Conservation (phyloP, 1,284 basidiomycete species). For the Cystobasidium slooffiae region DNA sequence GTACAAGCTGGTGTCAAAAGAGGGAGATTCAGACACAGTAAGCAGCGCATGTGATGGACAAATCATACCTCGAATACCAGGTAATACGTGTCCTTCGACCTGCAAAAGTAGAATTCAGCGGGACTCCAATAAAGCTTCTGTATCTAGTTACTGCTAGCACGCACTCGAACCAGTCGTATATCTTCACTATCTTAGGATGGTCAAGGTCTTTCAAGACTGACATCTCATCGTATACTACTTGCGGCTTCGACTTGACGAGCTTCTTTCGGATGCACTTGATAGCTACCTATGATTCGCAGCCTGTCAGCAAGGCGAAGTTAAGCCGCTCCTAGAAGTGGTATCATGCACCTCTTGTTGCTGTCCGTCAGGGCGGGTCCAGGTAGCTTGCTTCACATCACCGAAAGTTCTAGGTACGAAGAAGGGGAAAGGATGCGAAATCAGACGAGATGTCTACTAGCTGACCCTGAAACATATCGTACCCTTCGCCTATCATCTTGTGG, state of each 20-base stretch:
- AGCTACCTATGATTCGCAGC: constrained; percentile 1
- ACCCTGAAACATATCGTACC: background rate
- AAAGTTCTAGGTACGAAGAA: constrained; percentile 52
- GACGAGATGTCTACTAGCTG: background rate
- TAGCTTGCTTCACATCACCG: constrained; percentile 54
- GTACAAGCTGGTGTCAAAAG: background rate
- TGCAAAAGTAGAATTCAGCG: background rate
- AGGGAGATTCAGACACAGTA: background rate
- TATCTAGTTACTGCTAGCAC: background rate
- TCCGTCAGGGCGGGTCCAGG: constrained; percentile 60
- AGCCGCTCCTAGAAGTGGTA: background rate
- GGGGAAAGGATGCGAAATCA: background rate
- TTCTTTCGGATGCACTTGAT: constrained; percentile 41
- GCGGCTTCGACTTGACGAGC: constrained; percentile 35
- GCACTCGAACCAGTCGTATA: constrained; percentile 85
- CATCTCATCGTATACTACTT: constrained; percentile 73
- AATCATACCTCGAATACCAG: constrained; percentile 84
- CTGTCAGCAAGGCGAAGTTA: background rate
- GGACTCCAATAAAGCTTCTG: background rate
- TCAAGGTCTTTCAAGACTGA: constrained; percentile 66
- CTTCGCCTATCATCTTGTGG: constrained; percentile 30
- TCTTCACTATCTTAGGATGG: constrained; percentile 67
- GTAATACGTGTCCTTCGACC: constrained; percentile 83
- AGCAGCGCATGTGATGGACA: background rate
- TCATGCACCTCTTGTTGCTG: constrained; percentile 18